A percentile compares a stretch with the other conserved stretches of the same genome.
phyloP scores from a whole-genome alignment of 495 filamentous ascomycete genomes.

The Neurospora discreta region DNA sequence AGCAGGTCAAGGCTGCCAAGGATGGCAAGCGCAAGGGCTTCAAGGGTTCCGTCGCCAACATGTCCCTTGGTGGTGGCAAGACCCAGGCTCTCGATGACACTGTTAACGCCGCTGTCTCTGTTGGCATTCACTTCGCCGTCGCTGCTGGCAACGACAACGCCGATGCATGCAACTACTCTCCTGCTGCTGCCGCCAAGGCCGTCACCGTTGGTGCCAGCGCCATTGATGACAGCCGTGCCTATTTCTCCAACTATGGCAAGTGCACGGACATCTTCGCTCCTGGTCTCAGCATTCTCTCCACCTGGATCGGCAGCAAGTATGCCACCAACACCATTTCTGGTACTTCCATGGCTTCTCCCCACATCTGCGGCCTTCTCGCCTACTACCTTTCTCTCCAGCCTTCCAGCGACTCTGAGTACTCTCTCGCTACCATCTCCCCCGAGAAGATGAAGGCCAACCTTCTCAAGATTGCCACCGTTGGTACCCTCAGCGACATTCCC shows the following conservation, averaged over 20 bases:
- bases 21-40: constrained; percentile 80
- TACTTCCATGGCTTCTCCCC: constrained; percentile 98
- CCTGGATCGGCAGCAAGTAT: constrained; percentile 92
- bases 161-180: constrained; percentile 99
- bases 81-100: constrained; percentile 78
- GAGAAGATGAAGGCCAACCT: constrained; percentile 87
- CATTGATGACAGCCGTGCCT: constrained; percentile 88
- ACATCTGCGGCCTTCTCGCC: constrained; percentile 90
- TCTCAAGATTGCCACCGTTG: constrained; percentile 71
- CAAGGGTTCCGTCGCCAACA: constrained; percentile 98
- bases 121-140: constrained; percentile 92
- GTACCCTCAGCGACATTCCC: constrained; percentile 74
- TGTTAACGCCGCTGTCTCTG: constrained; percentile 85
- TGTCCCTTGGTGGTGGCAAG: constrained; percentile 96
- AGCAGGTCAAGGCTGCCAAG: constrained; percentile 66
- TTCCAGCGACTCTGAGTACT: constrained; percentile 72
- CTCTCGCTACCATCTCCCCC: constrained; percentile 80
- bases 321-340: constrained; percentile 98
- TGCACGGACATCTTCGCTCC: constrained; percentile 99
- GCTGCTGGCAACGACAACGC: constrained; percentile 98
- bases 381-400: constrained; percentile 98
- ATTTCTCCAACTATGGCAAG: constrained; percentile 99
- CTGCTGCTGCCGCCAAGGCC: constrained; percentile 82
- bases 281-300: constrained; percentile 91
- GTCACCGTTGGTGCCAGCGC: constrained; percentile 95